Base-by-base conservation (phyloP, 78 protist species). In the Isochrysis galbana region DNA sequence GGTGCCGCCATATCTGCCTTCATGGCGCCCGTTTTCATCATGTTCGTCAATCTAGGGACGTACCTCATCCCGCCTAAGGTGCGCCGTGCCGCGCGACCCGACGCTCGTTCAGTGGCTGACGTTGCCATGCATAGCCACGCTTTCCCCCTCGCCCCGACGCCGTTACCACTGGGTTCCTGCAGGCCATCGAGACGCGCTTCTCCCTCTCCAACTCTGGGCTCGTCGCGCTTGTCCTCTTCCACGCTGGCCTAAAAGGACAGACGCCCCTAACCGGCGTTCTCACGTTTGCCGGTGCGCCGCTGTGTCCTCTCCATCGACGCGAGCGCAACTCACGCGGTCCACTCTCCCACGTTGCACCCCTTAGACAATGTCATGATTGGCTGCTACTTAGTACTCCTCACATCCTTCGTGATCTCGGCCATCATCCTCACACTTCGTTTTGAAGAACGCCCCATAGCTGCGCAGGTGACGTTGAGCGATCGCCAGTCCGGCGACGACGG, bases 181-280 rank as follows among this genome's bases (percentile, higher is more conserved):
- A 54, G 32, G 78, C 82, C 10, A 36, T 72, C 44, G 82, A 72
- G 82, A 72, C 44, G 39, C 82, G 82, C 44, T 72, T 72, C 82
- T 11, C 1, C 5, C 44, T 72, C n/a, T n/a, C 36, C 41, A 3
- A 5, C 44, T 72, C 82, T 1, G 38, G 36, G 21, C 44, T 72
- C n/a, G 0, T 72, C 23, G 41, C 82, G 0, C 19, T 3, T 25
- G 82, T 72, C 11, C 21, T 72, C 36, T 72, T 72, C 82, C 82
- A 72, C 82, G 41, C 38, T 14, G 21, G 36, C 0, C 82, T 72
- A 17, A 69, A 69, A n/a, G n/a, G n/a, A n/a, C n/a, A n/a, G n/a
- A n/a, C n/a, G n/a, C n/a, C n/a, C 36, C 70, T 51, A 51, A 10
- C 32, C 32, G 32, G 61, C 61, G 19, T 61, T 7, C 36, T 22